Conservation (phyloP, 1,284 basidiomycete genomes). For the Fistulina hepatica region DNA sequence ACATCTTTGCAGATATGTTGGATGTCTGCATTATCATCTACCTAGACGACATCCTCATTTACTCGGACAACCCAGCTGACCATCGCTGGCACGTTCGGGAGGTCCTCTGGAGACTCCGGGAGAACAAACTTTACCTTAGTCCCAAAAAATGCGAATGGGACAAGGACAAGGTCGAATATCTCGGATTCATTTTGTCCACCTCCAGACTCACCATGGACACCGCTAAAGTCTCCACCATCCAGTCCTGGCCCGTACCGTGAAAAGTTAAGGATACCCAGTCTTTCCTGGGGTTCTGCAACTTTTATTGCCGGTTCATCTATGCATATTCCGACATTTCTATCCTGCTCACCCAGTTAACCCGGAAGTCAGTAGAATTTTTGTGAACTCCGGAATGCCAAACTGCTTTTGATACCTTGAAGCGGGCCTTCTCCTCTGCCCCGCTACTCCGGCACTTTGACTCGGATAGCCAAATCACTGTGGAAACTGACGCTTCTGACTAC, state of each 20-base stretch:
- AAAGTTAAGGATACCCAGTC: conserved; percentile 9
- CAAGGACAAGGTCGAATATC: conserved; percentile 10
- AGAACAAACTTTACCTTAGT: conserved; percentile 6
- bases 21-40: conserved; percentile 12
- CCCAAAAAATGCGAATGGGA: conserved; percentile 14
- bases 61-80: conserved; percentile 9
- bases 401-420: conserved; percentile 19
- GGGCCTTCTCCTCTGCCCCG: conserved; percentile 19
- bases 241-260: conserved; percentile 25
- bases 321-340: conserved; percentile 22
- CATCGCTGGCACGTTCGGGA: conserved; percentile 5
- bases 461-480: conserved; percentile 11
- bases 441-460: conserved; percentile 25
- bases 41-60: conserved; percentile 15
- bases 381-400: conserved; percentile 9
- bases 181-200: conserved; percentile 13
- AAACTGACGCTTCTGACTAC: conserved; percentile 20
- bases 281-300: conserved; percentile 20
- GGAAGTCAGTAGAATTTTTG: conserved; percentile 13
- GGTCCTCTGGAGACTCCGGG: conserved; percentile 4
- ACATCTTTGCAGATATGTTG: conserved; percentile 11
- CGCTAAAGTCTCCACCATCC: conserved; percentile 24
- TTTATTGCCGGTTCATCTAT: conserved; percentile 28
- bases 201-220: conserved; percentile 9
- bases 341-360: conserved; percentile 20